Percentiles rank a stretch among this genome's conserved stretches.
Evolutionary conservation across 306 rosid species (phyloP).

Genomic region (Lotus japonicus): DNA sequence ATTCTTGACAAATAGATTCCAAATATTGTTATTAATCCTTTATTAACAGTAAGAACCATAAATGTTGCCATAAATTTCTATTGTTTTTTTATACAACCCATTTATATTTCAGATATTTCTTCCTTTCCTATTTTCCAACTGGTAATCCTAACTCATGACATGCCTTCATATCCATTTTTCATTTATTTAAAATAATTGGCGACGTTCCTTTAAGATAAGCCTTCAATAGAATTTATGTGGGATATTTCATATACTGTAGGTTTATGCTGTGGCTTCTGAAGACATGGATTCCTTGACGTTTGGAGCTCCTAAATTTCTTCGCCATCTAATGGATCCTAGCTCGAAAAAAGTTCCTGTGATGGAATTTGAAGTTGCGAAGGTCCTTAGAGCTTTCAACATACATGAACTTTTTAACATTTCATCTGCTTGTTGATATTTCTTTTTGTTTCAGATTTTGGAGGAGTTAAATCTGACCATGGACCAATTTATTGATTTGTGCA

Average conservation of each 20-base stretch:
- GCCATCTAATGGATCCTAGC: constrained; percentile 98
- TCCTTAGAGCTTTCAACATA: constrained; percentile 25
- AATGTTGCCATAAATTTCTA: not conserved
- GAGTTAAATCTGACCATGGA: constrained; percentile 81
- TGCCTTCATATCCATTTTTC: constrained; percentile 11
- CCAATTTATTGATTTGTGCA: constrained; percentile 91
- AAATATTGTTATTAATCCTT: constrained; percentile 1
- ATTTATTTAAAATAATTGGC: not conserved
- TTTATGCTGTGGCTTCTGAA: constrained; percentile 94
- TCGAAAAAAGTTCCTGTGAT: constrained; percentile 92
- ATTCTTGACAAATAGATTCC: constrained; percentile 3
- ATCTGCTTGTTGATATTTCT: constrained; percentile 18
- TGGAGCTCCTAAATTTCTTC: constrained; percentile 93
- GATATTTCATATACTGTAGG: constrained; percentile 39
- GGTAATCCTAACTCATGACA: not conserved
- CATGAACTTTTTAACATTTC: not conserved
- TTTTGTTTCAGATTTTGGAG: constrained; percentile 68
- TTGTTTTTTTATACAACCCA: not conserved
- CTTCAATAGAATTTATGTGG: not conserved
- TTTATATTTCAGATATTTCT: not conserved
- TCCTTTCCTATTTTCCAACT: not conserved
- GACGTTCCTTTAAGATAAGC: not conserved
- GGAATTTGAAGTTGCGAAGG: constrained; percentile 94
- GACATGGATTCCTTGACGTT: constrained; percentile 96
- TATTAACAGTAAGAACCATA: not conserved